Evolutionary conservation across 2,329 filamentous ascomycete species (phyloP), one percentile per base, ranked within the genome.

Genomic region (Grosmannia penicillata): DNA sequence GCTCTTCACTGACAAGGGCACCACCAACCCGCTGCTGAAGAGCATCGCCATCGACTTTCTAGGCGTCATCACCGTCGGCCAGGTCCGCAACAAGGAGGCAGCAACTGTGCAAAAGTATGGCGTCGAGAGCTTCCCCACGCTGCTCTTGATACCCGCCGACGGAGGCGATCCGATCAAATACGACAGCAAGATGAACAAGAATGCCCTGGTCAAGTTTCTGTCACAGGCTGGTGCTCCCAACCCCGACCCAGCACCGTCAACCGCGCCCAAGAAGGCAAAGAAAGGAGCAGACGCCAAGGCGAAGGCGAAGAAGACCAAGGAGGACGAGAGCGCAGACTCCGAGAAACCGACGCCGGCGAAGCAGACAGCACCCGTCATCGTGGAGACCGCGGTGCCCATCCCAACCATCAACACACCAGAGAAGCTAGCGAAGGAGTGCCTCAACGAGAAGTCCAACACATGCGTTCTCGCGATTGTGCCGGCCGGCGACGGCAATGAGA

Each of bases 1-100:
- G 25, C 65, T 98, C 4, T 96, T 98, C 59, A 93, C 83, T 3
- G 83, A 94, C 40, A 98, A 96, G 65, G 85, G 86, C 18, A 79
- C 81, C 5, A 89, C 83, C 1, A 89, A 83, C 54, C 75, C 86
- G 10, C 66, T 94, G 19, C 62, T 95, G 46, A 82, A 82, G 56
- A 78, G 85, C 43, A 58, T 96, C 38, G 87, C 91, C 7, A 85
- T 95, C 50, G 91, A 96, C 54, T 98, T 89, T 58, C 68, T 91
- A 21, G 86, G 78, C 26, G 73, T 75, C 40, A 75, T 96, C 45
- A 68, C 72, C 4, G 67, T 98, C 26, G 89, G 76, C 8, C 89
- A 96, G 58, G 71, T 94, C 39, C 75, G 86, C 41, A 68, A 80
- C 61, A 93, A 87, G 58, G 84, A 95, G 57, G 68, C 68, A 38